Evolutionary conservation across 2,329 filamentous ascomycete genomes (phyloP), one percentile per base, ranked within the genome.

Genomic region (Pestalotiopsis sp.): DNA sequence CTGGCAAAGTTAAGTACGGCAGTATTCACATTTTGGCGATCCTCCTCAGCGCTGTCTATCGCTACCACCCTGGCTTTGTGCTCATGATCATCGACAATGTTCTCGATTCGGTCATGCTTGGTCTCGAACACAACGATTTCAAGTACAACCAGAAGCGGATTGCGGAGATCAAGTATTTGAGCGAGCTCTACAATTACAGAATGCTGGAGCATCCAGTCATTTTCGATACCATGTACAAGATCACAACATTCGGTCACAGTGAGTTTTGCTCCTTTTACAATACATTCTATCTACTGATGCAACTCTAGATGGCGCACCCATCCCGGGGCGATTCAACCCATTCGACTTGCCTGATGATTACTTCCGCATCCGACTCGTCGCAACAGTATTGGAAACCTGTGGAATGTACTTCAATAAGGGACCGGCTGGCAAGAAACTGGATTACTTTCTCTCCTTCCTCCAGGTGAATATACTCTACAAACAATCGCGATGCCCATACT

Each of bases 321-420:
- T 92, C 30, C 93, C 93, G 20, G 94, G 93, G 30, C 88, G 88
- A 61, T 83, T 92, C 67, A 97, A 92, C 73, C 85, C 88, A 0
- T 87, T 98, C 66, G 96, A 99, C 77, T 84, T 93, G 70, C 93
- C 94, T 0, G 96, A 98, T 77, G 97, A 99, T 76, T 98, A 92
- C 81, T 99, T 99, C 81, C 92, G 96, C 65, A 94, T 98, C 75
- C 93, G 96, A 11, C 85, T 99, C 44, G 91, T 97, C 38, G 92
- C 94, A 71, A 97, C 92, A 14, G 85, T 99, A 62, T 86, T 99
- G 4, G 97, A 99, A 80, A 98, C 94, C 0, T 98, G 95, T 72
- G 96, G 97, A 66, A 91, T 97, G 79, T 99, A 95, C 82, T 99
- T 98, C 75, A 96, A 96, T 78, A 92, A 95, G 74, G 96, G 97